Base-by-base conservation (phyloP, 2,329 filamentous ascomycete species). In the Colletotrichum neosansevieriae region DNA sequence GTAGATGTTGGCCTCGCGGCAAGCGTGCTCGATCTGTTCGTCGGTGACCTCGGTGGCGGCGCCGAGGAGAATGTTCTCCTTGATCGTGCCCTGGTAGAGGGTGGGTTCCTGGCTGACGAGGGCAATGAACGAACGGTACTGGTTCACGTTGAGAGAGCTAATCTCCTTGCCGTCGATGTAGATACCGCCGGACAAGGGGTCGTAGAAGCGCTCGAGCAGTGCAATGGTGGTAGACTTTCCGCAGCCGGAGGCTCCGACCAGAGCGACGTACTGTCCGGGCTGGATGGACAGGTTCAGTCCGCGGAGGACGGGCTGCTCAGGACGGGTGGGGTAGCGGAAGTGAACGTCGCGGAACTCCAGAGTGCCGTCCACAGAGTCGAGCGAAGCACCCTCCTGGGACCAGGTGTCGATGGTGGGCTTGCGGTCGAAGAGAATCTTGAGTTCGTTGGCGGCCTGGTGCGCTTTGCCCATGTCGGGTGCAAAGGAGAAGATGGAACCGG, bases 71-170 rank as follows among this genome's bases (percentile, higher is more conserved):
- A 98, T 94, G 77, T 98, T 98, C 38, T 98, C 94, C 72, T 87
- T 88, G 74, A 99, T 93, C 0, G 92, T 94, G 49, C 95, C 96
- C 78, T 97, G 94, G 80, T 98, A 99, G 0, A 99, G 82, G 0
- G 95, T 97, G 0, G 96, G 95, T 77, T 98, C 96, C 77, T 98
- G 96, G 38, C 92, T 94, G 13, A 99, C 95, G 10, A 99, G 90
- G 0, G 95, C 92, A 71, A 98, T 88, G 77, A 91, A 89, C 17
- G 87, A 90, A 59, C 96, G 91, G 81, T 98, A 98, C 63, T 94
- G 89, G 79, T 93, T 94, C 75, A 97, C 84, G 74, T 97, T 95
- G 56, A 98, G 84, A 11, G 85, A 85, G 68, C 89, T 91, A 74
- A 98, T 93, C 70, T 97, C 93, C 71, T 90, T 88, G 63, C 90